Evolutionary conservation across 768 basidiomycete genomes (phyloP), one percentile per base, ranked within the genome.

Genomic region (Mycena galopus): DNA sequence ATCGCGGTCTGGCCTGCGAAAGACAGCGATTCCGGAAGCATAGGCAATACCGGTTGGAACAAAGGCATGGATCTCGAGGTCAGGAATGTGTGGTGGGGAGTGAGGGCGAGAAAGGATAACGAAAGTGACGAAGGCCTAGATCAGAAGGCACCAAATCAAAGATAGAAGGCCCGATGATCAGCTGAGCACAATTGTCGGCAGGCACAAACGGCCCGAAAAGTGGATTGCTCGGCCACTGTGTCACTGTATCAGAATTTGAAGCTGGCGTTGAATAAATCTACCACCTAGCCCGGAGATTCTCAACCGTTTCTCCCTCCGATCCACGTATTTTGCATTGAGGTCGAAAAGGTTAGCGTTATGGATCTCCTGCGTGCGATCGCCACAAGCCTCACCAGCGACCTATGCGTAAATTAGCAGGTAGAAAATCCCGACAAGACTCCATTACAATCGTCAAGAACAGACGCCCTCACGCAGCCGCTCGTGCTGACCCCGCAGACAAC

Each of bases 1-100:
- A 84, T 76, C 42, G 76, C 79, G 12, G 81, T 80, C 69, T 81
- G 83, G 21, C 81, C 81, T 9, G 63, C 57, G 29, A 77, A 77
- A 4, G 75, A 62, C 21, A 77, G 66, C 2, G 66, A 67, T 9
- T 58, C 23, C 10, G 74, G 74, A n/a, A 77, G 47, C n/a, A n/a
- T n/a, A 35, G 64, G 62, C 17, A 77, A 35, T 21, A 57, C 35
- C 21, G 74, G 70, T 53, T 74, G 73, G 23, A 73, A 44, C 30
- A 71, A 10, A 16, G 29, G 23, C 69, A 76, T 76, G 56, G 16
- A 42, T 42, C 7, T 42, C 39, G 35, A 35, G 35, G 35, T 12
- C 6, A 35, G 35, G 35, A 12, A 35, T 12, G 35, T 35, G 35
- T n/a, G n/a, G 35, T 35, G 17, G 39, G 16, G 39, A 42, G 39